These are phyloP conservation scores for Tuber microsphaerosporum DNA, from an alignment of 495 filamentous ascomycete genomes.

Conservation along the genomic window DNA sequence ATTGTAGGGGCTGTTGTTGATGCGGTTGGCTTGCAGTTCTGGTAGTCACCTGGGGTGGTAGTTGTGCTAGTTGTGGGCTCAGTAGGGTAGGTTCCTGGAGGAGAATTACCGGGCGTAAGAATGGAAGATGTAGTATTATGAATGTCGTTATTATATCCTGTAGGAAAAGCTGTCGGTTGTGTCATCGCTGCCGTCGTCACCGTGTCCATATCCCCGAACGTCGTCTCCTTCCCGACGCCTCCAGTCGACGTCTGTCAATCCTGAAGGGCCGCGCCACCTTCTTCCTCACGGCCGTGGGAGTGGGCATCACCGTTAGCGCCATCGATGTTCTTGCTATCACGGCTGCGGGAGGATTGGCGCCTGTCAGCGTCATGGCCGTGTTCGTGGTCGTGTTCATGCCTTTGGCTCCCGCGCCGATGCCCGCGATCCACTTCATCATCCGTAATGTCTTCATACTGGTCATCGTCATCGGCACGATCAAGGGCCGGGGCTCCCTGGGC, in stretches of 20 bases:
- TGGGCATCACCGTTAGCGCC: slow-evolving; percentile 4
- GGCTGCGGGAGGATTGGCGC: slow-evolving; percentile 12
- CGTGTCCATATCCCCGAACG: slow-evolving; percentile 12
- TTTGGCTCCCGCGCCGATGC: slow-evolving; percentile 5
- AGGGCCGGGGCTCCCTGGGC: slow-evolving; percentile 31
- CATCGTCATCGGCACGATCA: slow-evolving; percentile 49
- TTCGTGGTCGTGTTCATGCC: slow-evolving; percentile 7
- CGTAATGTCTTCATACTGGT: slow-evolving; percentile 50
- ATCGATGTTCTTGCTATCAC: not conserved
- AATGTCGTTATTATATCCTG: slow-evolving; percentile 9
- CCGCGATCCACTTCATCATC: slow-evolving; percentile 47
- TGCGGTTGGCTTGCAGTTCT: slow-evolving; percentile 11
- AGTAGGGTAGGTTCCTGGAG: slow-evolving; percentile 20
- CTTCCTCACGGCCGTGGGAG: slow-evolving; percentile 19
- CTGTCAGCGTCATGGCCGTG: not conserved
- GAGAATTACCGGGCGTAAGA: slow-evolving; percentile 20
- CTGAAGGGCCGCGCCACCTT: slow-evolving; percentile 7
- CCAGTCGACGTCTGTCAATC: slow-evolving; percentile 41
- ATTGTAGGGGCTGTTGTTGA: not conserved
- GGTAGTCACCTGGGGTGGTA: slow-evolving; percentile 1
- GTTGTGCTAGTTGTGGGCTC: slow-evolving; percentile 4
- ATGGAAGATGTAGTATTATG: slow-evolving; percentile 21
- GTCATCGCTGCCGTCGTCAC: not conserved
- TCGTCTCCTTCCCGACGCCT: slow-evolving; percentile 21
- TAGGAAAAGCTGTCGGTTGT: slow-evolving; percentile 15